A percentile compares a stretch with the other conserved stretches of the same genome.
These are phyloP conservation scores for Fusarium begoniae DNA, from an alignment of 2,329 filamentous ascomycete species.

Conservation along the genomic window DNA sequence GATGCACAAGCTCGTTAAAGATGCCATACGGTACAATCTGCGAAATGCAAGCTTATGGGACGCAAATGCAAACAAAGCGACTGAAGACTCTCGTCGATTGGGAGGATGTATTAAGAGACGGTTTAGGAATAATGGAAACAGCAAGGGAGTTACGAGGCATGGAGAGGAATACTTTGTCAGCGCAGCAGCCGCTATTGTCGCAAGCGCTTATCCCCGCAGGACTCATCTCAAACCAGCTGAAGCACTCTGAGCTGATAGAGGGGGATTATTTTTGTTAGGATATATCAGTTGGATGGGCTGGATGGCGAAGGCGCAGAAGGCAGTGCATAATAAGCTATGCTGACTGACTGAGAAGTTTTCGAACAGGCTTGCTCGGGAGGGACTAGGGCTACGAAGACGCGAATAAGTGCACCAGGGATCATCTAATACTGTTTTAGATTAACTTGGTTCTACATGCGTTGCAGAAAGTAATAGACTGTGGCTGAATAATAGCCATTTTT, in stretches of 20 bases:
- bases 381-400: not conserved
- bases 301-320: too few relatives aligned
- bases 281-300: rapidly evolving
- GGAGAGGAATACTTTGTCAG: slow-evolving; percentile 33
- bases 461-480: not conserved
- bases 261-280: not conserved
- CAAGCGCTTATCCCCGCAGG: slow-evolving; percentile 11
- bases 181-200: slow-evolving; percentile 37
- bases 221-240: not conserved
- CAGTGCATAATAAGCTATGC: too few relatives aligned
- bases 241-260: not conserved
- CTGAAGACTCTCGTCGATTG: not conserved
- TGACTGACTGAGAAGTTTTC: too few relatives aligned
- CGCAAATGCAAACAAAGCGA: rapidly evolving
- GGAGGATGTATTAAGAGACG: not conserved
- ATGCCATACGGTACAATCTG: slow-evolving; percentile 38
- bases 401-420: not conserved
- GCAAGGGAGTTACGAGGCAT: not conserved
- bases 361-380: not conserved
- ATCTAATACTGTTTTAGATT: not conserved
- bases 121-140: too few relatives aligned
- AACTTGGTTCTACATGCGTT: not conserved
- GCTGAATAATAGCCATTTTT: not conserved
- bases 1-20: slow-evolving; percentile 46
- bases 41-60: not conserved